Conservation (phyloP, 139 green algal genomes). For the Chloropicon primus region DNA sequence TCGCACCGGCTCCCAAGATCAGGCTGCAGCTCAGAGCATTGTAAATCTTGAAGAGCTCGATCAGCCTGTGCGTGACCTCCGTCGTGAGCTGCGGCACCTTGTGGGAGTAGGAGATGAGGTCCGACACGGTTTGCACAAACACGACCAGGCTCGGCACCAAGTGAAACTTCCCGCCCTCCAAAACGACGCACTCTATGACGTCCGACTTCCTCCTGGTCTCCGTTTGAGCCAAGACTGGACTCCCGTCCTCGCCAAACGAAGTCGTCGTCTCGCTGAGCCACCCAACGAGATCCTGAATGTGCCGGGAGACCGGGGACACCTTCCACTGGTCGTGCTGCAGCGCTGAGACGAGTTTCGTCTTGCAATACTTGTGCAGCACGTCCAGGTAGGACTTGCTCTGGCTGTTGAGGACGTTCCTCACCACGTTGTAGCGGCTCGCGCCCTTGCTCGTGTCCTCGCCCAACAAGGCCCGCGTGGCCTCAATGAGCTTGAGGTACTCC, state of each 20-base stretch:
- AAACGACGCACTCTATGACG: not conserved
- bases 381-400: not conserved
- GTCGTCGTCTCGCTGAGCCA: not conserved
- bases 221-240: not conserved
- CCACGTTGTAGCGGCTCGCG: not conserved
- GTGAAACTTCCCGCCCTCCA: not conserved
- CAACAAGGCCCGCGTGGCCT: not conserved
- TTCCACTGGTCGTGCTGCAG: not conserved
- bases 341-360: not conserved
- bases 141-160: not conserved
- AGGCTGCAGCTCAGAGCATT: not conserved
- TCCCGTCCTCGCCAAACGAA: not conserved
- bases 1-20: not conserved
- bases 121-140: not conserved
- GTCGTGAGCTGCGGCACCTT: not conserved
- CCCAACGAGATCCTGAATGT: not conserved
- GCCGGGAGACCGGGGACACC: not conserved
- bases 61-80: not conserved
- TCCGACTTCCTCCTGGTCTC: not conserved
- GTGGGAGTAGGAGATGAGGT: not conserved
- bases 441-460: not conserved
- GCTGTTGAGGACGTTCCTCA: not conserved
- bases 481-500: not conserved
- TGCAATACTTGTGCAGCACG: not conserved
- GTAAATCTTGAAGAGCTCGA: not conserved